phyloP scores from a whole-genome alignment of 2,329 filamentous ascomycete genomes.

The Penicillium thymicola region DNA sequence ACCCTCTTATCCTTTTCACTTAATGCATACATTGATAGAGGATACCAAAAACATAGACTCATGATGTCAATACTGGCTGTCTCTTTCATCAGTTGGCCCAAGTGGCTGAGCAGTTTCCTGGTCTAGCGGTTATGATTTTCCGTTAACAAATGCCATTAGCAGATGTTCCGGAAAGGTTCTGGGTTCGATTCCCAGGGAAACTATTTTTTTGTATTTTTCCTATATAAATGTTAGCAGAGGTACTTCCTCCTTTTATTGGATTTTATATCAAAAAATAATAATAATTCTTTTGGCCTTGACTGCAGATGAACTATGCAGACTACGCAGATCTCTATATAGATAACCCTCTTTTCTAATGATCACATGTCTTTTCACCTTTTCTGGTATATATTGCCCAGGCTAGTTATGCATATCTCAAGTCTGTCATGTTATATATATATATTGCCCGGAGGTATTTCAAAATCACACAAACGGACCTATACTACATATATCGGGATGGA shows the following conservation, averaged over 20 bases:
- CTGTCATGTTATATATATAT: background rate
- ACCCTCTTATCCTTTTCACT: too few relatives aligned
- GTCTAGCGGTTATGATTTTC: slow-evolving; percentile 15
- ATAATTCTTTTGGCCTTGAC: background rate
- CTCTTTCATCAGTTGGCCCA: background rate
- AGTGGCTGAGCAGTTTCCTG: slow-evolving; percentile 5
- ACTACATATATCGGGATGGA: background rate
- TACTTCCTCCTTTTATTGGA: background rate
- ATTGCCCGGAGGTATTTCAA: background rate
- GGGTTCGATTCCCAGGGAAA: slow-evolving; percentile 14
- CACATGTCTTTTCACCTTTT: too few relatives aligned
- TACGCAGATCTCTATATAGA: background rate
- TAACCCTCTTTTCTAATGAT: too few relatives aligned
- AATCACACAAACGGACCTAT: background rate
- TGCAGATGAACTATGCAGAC: background rate
- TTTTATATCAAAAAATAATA: background rate
- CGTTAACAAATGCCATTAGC: slow-evolving; percentile 8
- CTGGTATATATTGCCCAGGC: too few relatives aligned
- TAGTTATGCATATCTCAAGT: too few relatives aligned
- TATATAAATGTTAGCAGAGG: background rate
- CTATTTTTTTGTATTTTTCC: background rate
- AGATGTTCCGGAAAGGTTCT: slow-evolving; percentile 12
- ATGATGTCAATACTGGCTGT: accelerated
- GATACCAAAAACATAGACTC: background rate
- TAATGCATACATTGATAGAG: too few relatives aligned